Evolutionary conservation across 169 alveolate species (phyloP), one percentile per base, ranked within the genome.

Genomic region (Babesia ovis): DNA sequence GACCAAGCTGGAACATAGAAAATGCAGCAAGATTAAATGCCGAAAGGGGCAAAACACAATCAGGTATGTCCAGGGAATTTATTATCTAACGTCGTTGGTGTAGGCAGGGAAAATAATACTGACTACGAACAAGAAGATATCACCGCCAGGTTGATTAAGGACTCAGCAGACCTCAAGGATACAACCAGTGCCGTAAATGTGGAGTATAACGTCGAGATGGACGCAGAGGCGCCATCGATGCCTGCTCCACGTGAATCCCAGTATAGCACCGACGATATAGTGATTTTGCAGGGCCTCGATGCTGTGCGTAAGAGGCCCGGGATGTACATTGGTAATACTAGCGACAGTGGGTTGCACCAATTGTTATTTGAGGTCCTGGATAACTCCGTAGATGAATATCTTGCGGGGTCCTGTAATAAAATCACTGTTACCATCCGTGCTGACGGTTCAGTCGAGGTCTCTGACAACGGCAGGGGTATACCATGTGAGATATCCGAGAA

Each of bases 301-400:
- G 94, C 94, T 3, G 95, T 91, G 37, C 53, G 94, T 20, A 90
- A 86, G 83, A 70, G 95, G 16, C 95, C 95, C 1, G 95, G 95
- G 0, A 90, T 92, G 95, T 90, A 90, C 57, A 90, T 92, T 20
- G 95, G 95, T 3, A 85, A 77, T 48, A 90, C 95, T 0, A 92
- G 89, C 23, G 74, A 55, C 53, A 62, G 74, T 41, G 95, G 95
- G 1, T 70, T 88, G 31, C 95, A 87, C 60, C 95, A 92, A 57
- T 51, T 92, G 45, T 77, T 92, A 45, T 88, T 75, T 67, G 95
- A 90, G 71, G 81, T 90, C 46, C 67, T 91, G 35, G 95, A 91
- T 66, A 91, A 91, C 73, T 62, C 95, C 11, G 92, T 90, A 11
- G 95, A 91, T 59, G 95, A 91, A 76, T 80, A 85, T 54, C 41